phyloP scores from a whole-genome alignment of 805 yeast species.

The Sporopachydermia lactativora region DNA sequence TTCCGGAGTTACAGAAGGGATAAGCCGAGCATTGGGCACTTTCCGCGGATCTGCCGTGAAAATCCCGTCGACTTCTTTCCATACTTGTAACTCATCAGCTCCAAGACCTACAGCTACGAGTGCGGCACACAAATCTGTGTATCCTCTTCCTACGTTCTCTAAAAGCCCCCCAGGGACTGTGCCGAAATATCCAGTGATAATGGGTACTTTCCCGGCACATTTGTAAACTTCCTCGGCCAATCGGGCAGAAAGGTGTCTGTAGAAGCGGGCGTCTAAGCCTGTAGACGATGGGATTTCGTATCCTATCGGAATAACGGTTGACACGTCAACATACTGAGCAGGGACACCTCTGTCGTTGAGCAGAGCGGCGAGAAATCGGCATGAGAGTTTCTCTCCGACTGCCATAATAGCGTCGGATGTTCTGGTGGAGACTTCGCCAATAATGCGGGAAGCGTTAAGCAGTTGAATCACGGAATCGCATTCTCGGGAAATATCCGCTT shows the following conservation, averaged over 20 bases:
- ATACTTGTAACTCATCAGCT: slow-evolving; percentile 91
- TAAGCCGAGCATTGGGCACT: slow-evolving; percentile 75
- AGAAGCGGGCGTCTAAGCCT: slow-evolving; percentile 57
- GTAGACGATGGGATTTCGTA: slow-evolving; percentile 31
- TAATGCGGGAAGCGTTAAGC: slow-evolving; percentile 74
- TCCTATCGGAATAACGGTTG: slow-evolving; percentile 53
- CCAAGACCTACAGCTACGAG: slow-evolving; percentile 82
- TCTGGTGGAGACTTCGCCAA: slow-evolving; percentile 83
- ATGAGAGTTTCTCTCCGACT: slow-evolving; percentile 85
- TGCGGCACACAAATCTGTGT: slow-evolving; percentile 96
- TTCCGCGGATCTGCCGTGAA: slow-evolving; percentile 98
- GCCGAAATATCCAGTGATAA: slow-evolving; percentile 92
- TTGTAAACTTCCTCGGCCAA: slow-evolving; percentile 36
- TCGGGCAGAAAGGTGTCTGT: slow-evolving; percentile 36
- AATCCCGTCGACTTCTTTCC: slow-evolving; percentile 99
- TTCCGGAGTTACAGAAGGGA: slow-evolving; percentile 88
- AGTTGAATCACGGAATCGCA: slow-evolving; percentile 54
- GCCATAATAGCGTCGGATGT: slow-evolving; percentile 86
- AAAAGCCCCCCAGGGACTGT: slow-evolving; percentile 90
- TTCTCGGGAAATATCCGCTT: slow-evolving; percentile 47
- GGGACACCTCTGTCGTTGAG: slow-evolving; percentile 72
- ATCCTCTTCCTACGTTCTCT: slow-evolving; percentile 92
- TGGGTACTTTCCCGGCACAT: slow-evolving; percentile 50
- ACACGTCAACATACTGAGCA: slow-evolving; percentile 68
- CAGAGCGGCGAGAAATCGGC: slow-evolving; percentile 76